phyloP scores from a whole-genome alignment of 257 asterid genomes.

The Nicotiana undulata region DNA sequence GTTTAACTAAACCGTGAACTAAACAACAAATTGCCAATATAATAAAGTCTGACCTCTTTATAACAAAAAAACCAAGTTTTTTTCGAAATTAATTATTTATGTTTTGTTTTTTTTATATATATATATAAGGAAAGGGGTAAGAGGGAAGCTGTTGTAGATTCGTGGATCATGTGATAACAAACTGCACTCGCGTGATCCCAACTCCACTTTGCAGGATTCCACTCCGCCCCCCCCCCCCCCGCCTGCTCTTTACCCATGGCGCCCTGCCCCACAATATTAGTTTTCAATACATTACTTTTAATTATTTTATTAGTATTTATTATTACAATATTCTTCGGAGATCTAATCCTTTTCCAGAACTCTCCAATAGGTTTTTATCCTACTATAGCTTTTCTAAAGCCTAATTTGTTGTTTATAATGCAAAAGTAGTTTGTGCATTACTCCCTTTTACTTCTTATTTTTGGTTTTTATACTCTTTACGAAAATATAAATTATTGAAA shows the following conservation, averaged over 20 bases:
- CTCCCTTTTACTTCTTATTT: too few relatives aligned
- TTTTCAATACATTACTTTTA: neutral
- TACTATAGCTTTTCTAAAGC: neutral
- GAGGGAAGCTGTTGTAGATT: conserved; percentile 1
- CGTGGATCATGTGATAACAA: neutral
- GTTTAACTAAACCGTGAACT: too few relatives aligned
- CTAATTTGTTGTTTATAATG: neutral
- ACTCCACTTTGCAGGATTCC: neutral
- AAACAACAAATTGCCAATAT: too few relatives aligned
- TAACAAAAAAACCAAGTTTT: too few relatives aligned
- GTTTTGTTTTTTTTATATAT: too few relatives aligned
- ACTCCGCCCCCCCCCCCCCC: neutral
- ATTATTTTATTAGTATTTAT: neutral
- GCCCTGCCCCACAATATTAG: neutral
- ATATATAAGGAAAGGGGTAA: neutral
- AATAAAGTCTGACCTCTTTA: too few relatives aligned
- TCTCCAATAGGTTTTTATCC: neutral
- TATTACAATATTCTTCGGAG: neutral
- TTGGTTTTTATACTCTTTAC: too few relatives aligned
- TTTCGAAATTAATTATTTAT: too few relatives aligned
- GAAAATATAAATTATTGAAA: too few relatives aligned
- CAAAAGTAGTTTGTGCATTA: neutral
- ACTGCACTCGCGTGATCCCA: neutral
- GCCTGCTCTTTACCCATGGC: neutral
- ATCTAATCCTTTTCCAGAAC: neutral